Percentiles rank a stretch among this genome's conserved stretches.
Conservation (phyloP, 306 rosid species). For the Gastrolobium villosum region DNA sequence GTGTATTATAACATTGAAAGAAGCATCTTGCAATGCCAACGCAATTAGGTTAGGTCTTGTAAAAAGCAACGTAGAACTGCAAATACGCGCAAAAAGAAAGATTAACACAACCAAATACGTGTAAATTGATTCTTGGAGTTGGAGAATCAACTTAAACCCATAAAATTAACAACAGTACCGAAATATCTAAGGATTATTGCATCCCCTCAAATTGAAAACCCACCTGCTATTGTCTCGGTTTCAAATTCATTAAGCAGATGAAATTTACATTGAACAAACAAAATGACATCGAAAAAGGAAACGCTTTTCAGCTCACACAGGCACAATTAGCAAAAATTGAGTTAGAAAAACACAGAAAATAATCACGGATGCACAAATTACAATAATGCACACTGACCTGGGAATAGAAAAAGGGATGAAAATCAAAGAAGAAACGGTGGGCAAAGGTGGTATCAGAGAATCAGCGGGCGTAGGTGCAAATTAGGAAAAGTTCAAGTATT, state of each 20-base stretch:
- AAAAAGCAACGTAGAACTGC: neutral
- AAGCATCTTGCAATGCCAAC: constrained; percentile 33
- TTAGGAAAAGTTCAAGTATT: constrained; percentile 39
- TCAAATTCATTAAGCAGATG: constrained; percentile 4
- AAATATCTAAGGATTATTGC: constrained; percentile 31
- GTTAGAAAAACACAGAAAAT: neutral
- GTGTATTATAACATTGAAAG: neutral
- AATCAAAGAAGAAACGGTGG: constrained; percentile 9
- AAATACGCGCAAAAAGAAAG: neutral
- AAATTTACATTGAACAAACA: constrained; percentile 42
- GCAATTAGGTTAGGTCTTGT: constrained; percentile 22
- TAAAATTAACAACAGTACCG: neutral
- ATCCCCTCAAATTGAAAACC: constrained; percentile 28
- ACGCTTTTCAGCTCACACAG: neutral
- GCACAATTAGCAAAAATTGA: constrained; percentile 21
- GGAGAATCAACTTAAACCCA: constrained; percentile 27
- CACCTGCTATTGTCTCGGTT: constrained; percentile 4
- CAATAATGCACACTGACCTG: constrained; percentile 39
- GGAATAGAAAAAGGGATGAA: constrained; percentile 22
- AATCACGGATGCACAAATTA: neutral
- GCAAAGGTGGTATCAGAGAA: constrained; percentile 54
- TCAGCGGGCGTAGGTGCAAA: constrained; percentile 29
- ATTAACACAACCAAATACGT: neutral
- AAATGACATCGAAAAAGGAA: constrained; percentile 5
- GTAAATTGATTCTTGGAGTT: constrained; percentile 3